These are phyloP conservation scores for Arthrobotrys pseudoclavata DNA, from an alignment of 2,329 filamentous ascomycete species.

Conservation along the genomic window DNA sequence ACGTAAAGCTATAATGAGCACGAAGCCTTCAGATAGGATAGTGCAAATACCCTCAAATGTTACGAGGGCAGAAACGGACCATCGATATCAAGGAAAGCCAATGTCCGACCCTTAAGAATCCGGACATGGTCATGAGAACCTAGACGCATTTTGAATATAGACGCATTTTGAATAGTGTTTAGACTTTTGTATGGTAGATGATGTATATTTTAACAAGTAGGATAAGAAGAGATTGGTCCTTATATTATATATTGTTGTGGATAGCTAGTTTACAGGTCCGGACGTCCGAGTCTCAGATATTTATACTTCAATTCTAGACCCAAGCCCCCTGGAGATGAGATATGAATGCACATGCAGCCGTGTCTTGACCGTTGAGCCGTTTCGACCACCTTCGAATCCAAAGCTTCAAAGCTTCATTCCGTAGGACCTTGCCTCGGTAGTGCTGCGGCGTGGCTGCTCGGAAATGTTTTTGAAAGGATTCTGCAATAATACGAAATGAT, in stretches of 20 bases:
- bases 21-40: background rate
- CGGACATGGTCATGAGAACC: constrained; percentile 60
- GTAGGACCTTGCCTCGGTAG: background rate
- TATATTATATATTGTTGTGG: too few species aligned
- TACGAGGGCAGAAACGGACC: constrained; percentile 14
- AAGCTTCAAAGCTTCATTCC: background rate
- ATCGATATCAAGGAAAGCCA: constrained; percentile 57
- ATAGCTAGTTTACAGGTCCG: background rate
- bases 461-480: constrained; percentile 1
- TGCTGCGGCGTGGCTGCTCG: background rate
- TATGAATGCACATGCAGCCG: background rate
- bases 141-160: constrained; percentile 32
- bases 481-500: background rate
- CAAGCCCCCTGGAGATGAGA: background rate
- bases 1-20: constrained; percentile 48
- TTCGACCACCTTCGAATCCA: background rate
- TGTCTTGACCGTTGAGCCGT: background rate
- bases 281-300: background rate
- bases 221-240: too few species aligned
- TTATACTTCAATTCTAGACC: background rate
- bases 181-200: background rate
- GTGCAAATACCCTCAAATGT: constrained; percentile 40
- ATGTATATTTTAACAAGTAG: background rate
- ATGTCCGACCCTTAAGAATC: constrained; percentile 59
- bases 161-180: constrained; percentile 5